Evolutionary conservation across 495 filamentous ascomycete species (phyloP), one percentile per base, ranked within the genome.

Genomic region (Tuber brumale): DNA sequence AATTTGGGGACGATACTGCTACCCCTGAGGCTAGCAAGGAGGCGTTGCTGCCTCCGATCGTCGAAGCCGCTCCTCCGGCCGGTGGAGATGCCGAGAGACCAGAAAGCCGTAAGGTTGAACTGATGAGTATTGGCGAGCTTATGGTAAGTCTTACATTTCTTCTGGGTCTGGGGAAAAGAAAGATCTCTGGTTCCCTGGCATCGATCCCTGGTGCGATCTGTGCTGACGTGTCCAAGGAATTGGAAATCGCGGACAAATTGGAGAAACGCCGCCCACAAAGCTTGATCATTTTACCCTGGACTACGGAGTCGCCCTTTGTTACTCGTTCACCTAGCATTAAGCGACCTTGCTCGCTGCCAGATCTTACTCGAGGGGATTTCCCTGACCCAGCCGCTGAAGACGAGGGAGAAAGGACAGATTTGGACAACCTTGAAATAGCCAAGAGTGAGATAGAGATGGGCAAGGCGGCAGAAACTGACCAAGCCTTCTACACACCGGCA

Each of bases 251-350:
- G 31, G 78, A 69, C n/a, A 74, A 85, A 70, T 84, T 83, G 77
- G 84, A 86, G 76, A 87, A 86, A 81, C 84, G 86, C 71, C 88
- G 91, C 23, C 91, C 90, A 27, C 90, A 88, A 73, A 93, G 92
- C 82, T 82, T 91, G 80, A 87, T 89, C 81, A 82, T 90, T 48
- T 86, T 89, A n/a, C 81, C 81, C 46, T 83, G 76, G 76, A 83
- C 81, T 48, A 79, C 77, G 21, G 75, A 82, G 45, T 73, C 81
- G 48, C 77, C 81, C n/a, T 78, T 77, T 77, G 70, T 78, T 46
- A 81, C 46, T 35, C 80, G 48, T 37, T 57, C 69, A 27, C 42
- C 66, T 23, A n/a, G 75, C 16, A 3, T 75, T 39, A 75, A 61
- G 69, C 73, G 81, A 61, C 76, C 72, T 70, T 69, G 61, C 42